Evolutionary conservation across 139 green algal species (phyloP).

Genomic region (Gonium pectorale): DNA sequence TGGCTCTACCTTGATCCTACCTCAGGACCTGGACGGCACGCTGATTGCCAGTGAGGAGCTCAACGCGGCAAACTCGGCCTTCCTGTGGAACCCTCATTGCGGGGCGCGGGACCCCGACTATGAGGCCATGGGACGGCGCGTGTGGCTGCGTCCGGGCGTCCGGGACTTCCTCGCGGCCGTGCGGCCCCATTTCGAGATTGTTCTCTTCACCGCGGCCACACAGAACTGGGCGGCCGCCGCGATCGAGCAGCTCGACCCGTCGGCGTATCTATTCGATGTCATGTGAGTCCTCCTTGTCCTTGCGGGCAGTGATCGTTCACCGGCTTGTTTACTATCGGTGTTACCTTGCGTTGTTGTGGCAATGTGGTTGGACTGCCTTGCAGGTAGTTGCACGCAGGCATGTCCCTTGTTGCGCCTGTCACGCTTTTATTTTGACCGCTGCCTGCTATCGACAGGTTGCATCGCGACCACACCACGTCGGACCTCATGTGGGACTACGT

Average conservation of each 20-base stretch:
- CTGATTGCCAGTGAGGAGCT: slow-evolving; percentile 73
- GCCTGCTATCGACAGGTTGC: too few relatives aligned
- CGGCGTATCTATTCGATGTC: slow-evolving; percentile 39
- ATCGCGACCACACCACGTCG: slow-evolving; percentile 52
- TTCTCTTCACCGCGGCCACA: slow-evolving; percentile 84
- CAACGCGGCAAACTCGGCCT: slow-evolving; percentile 3
- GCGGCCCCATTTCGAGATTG: slow-evolving; percentile 59
- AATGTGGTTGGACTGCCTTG: too few relatives aligned
- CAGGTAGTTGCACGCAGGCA: too few relatives aligned
- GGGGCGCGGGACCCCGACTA: slow-evolving; percentile 13
- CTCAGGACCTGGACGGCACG: slow-evolving; percentile 79
- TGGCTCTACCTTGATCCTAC: too few relatives aligned
- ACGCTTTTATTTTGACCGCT: background rate
- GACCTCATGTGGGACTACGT: slow-evolving; percentile 65
- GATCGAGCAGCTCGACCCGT: slow-evolving; percentile 60
- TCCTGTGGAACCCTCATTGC: background rate
- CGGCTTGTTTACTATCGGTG: too few relatives aligned
- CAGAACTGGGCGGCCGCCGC: slow-evolving; percentile 78
- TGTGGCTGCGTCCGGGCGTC: slow-evolving; percentile 34
- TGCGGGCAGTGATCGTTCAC: too few relatives aligned
- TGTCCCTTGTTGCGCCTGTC: too few relatives aligned
- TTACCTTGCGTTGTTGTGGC: too few relatives aligned
- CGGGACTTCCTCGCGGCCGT: slow-evolving; percentile 35
- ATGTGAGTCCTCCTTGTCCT: slow-evolving; percentile 55
- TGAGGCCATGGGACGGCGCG: slow-evolving; percentile 30